These are phyloP conservation scores for Saccharomyces hybrid DNA, from an alignment of 1,139 yeast genomes.

Conservation along the genomic window DNA sequence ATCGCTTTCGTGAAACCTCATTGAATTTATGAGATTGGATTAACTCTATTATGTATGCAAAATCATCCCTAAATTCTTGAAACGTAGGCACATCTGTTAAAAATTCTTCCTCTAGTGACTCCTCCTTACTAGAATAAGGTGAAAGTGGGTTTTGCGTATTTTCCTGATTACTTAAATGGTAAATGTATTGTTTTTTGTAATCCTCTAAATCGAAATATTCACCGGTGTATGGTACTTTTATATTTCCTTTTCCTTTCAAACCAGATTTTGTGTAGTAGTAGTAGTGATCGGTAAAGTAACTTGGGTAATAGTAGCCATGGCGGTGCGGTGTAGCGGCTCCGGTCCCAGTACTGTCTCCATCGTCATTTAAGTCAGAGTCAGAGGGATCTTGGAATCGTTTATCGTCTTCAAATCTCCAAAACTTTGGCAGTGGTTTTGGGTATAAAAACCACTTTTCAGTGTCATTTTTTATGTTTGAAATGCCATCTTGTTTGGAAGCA, in stretches of 20 bases:
- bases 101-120: constrained; percentile 1
- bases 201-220: constrained; percentile 22
- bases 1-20: constrained; percentile 19
- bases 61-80: constrained; percentile 20
- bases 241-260: neutral
- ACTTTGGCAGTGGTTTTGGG: constrained; percentile 29
- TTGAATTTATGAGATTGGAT: constrained; percentile 15
- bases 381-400: constrained; percentile 13
- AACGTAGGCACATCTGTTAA: constrained; percentile 15
- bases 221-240: constrained; percentile 23
- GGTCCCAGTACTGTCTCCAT: neutral
- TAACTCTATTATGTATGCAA: constrained; percentile 11
- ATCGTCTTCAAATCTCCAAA: constrained; percentile 29
- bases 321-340: neutral
- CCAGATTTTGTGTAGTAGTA: neutral
- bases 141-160: neutral
- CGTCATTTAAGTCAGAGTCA: neutral
- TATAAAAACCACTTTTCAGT: constrained; percentile 25
- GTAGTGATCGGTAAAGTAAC: constrained; percentile 5
- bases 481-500: constrained; percentile 21
- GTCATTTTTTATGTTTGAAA: constrained; percentile 21
- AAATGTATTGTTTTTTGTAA: constrained; percentile 10
- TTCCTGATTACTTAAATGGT: neutral
- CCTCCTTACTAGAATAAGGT: neutral
- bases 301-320: constrained; percentile 9